Evolutionary conservation across 768 basidiomycete genomes (phyloP).

Genomic region (Naematelia encephala): DNA sequence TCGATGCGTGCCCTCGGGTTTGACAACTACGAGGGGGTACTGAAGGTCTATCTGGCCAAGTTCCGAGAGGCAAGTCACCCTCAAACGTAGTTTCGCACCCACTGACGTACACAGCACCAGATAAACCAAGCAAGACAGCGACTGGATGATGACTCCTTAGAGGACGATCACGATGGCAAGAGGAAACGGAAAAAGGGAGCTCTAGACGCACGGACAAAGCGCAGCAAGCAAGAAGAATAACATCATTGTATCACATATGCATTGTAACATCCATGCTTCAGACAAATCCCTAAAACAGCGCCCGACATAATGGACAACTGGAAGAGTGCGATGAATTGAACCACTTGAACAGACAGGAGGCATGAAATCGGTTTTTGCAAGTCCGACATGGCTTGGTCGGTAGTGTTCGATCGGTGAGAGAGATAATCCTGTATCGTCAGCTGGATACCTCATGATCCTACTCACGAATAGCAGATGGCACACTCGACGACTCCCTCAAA

Average conservation of each 20-base stretch:
- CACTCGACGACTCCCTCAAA: conserved; percentile 96
- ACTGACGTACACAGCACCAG: conserved; percentile 6
- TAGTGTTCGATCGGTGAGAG: conserved; percentile 77
- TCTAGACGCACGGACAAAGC: neutral
- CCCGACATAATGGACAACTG: conserved; percentile 85
- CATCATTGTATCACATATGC: neutral
- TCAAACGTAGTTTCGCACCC: neutral
- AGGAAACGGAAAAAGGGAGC: conserved; percentile 15
- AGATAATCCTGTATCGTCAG: conserved; percentile 67
- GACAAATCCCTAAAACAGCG: conserved; percentile 53
- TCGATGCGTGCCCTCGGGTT: conserved; percentile 92
- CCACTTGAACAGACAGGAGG: conserved; percentile 80
- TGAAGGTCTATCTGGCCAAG: conserved; percentile 89
- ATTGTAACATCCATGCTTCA: neutral
- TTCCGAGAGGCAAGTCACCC: conserved; percentile 66
- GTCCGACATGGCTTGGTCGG: conserved; percentile 90
- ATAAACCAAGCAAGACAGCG: conserved; percentile 9
- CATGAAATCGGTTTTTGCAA: conserved; percentile 91
- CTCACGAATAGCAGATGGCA: conserved; percentile 63
- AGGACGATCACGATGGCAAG: conserved; percentile 6
- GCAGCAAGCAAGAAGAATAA: neutral
- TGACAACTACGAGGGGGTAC: conserved; percentile 86
- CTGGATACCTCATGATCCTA: neutral
- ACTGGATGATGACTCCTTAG: conserved; percentile 1
- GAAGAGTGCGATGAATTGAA: conserved; percentile 63